Conservation (phyloP, 352 stramenopile species). For the Aphanomyces euteiches region DNA sequence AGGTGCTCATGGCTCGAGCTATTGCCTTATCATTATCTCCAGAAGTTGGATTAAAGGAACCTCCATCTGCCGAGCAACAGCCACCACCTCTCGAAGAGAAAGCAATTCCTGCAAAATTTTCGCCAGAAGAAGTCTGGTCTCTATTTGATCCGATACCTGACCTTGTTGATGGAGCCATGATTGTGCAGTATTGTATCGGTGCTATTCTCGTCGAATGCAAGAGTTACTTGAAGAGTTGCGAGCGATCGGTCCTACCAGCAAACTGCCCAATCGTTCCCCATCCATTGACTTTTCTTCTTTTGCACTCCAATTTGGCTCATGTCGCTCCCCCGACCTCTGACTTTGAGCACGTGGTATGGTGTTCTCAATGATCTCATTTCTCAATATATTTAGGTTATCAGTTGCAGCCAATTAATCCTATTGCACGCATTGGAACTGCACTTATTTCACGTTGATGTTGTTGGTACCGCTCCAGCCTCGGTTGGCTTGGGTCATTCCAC, state of each 20-base stretch:
- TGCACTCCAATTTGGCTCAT: constrained; percentile 70
- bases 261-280: constrained; percentile 68
- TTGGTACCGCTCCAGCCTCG: constrained; percentile 67
- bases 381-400: constrained; percentile 44
- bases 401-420: constrained; percentile 56
- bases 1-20: constrained; percentile 82
- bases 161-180: constrained; percentile 49
- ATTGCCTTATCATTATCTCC: constrained; percentile 85
- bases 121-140: constrained; percentile 52
- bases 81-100: not conserved
- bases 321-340: not conserved
- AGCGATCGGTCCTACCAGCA: constrained; percentile 58
- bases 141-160: constrained; percentile 8
- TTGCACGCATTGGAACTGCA: constrained; percentile 73
- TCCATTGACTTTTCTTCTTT: constrained; percentile 82
- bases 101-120: constrained; percentile 47
- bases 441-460: constrained; percentile 82
- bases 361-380: not conserved
- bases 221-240: constrained; percentile 69
- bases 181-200: constrained; percentile 51
- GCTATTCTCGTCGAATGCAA: constrained; percentile 68
- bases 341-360: constrained; percentile 5
- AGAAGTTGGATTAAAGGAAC: constrained; percentile 68
- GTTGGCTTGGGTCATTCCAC: constrained; percentile 75
- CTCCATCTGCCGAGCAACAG: constrained; percentile 33